phyloP scores from a whole-genome alignment of 1,139 yeast species.

The Blastobotrys illinoisensis region DNA sequence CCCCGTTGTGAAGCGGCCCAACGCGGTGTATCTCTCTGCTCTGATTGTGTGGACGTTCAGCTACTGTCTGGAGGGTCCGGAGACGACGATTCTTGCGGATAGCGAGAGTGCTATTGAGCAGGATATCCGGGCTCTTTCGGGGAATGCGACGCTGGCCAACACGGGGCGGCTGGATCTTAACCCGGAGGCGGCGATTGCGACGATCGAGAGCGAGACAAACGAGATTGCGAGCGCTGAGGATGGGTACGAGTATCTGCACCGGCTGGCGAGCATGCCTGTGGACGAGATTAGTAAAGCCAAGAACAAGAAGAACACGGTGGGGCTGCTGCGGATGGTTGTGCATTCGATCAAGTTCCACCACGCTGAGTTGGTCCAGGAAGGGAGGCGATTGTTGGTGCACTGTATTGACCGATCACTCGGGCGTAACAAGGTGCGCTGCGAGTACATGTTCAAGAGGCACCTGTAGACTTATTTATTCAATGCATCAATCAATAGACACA shows the following conservation, averaged over 20 bases:
- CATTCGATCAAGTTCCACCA: constrained; percentile 24
- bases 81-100: constrained; percentile 28
- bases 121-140: constrained; percentile 7
- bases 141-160: background rate
- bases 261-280: constrained; percentile 20
- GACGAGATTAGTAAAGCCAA: constrained; percentile 19
- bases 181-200: constrained; percentile 15
- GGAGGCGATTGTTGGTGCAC: constrained; percentile 27
- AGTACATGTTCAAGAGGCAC: constrained; percentile 20
- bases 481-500: too few species aligned
- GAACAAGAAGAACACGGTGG: constrained; percentile 28
- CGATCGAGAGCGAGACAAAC: constrained; percentile 13
- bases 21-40: constrained; percentile 48
- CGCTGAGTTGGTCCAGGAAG: constrained; percentile 32
- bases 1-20: constrained; percentile 51
- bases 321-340: constrained; percentile 29
- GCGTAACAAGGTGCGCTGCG: constrained; percentile 22
- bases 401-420: constrained; percentile 33
- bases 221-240: constrained; percentile 19
- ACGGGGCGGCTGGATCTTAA: constrained; percentile 4
- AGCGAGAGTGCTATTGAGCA: constrained; percentile 12
- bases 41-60: constrained; percentile 57
- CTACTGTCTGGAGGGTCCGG: constrained; percentile 52
- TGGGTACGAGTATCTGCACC: constrained; percentile 24
- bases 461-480: background rate